These are phyloP conservation scores for Metschnikowia dekortorum DNA, from an alignment of 805 yeast species.

Conservation along the genomic window DNA sequence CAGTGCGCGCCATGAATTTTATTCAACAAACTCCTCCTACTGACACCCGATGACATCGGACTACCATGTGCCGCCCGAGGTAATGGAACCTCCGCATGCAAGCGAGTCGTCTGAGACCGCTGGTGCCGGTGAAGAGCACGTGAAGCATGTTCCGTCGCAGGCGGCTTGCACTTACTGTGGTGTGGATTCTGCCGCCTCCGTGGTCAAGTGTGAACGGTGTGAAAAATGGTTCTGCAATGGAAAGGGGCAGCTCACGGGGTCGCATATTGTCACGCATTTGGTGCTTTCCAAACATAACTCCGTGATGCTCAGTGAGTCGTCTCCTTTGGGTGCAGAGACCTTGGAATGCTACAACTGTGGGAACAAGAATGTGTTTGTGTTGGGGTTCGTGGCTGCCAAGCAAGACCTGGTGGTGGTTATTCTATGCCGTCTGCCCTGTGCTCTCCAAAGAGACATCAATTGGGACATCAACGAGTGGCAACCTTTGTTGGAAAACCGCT, in stretches of 20 bases:
- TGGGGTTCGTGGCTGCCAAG: conserved; percentile 87
- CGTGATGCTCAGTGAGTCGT: conserved; percentile 71
- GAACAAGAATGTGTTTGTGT: conserved; percentile 63
- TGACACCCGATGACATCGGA: conserved; percentile 4
- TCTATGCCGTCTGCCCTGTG: conserved; percentile 84
- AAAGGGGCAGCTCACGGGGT: conserved; percentile 50
- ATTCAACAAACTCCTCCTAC: conserved; percentile 1
- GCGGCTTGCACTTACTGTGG: conserved; percentile 66
- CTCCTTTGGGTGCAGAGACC: conserved; percentile 81
- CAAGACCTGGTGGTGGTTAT: conserved; percentile 82
- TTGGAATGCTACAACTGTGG: conserved; percentile 93
- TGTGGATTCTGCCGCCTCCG: conserved; percentile 55
- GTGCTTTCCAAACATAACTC: conserved; percentile 73
- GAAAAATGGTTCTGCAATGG: conserved; percentile 89
- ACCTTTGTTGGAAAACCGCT: conserved; percentile 74
- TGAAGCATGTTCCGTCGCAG: neutral
- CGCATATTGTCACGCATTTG: conserved; percentile 83
- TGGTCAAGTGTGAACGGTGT: conserved; percentile 74
- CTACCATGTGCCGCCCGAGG: conserved; percentile 1
- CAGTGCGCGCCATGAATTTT: conserved; percentile 3
- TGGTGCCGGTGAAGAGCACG: conserved; percentile 1
- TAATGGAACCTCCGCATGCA: conserved; percentile 1
- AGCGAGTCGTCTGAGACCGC: neutral
- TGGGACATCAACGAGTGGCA: conserved; percentile 93
- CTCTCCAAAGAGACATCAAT: conserved; percentile 65